These are phyloP conservation scores for Basipetospora chlamydospora DNA, from an alignment of 2,329 filamentous ascomycete genomes.

Conservation along the genomic window DNA sequence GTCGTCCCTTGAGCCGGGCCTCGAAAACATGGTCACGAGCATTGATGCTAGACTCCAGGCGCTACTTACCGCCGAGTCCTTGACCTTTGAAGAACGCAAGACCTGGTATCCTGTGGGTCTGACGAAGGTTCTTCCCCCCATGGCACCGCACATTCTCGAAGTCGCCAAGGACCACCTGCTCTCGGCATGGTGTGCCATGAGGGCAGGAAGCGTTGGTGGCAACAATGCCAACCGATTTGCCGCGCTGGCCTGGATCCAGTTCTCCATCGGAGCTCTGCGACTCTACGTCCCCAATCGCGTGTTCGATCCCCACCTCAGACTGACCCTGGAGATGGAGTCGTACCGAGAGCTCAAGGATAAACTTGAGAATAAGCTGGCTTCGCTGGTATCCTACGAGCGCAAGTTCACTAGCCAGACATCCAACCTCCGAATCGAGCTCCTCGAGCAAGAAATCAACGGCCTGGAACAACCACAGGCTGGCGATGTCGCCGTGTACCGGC, in stretches of 20 bases:
- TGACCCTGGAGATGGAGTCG: slow-evolving; percentile 49
- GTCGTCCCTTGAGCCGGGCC: slow-evolving; percentile 1
- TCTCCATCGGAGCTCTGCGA: slow-evolving; percentile 58
- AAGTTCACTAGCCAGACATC: slow-evolving; percentile 52
- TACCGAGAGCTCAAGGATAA: slow-evolving; percentile 38
- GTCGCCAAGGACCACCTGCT: slow-evolving; percentile 28
- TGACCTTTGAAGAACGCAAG: slow-evolving; percentile 1
- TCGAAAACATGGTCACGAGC: not conserved
- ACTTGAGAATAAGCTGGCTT: slow-evolving; percentile 41
- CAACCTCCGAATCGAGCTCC: slow-evolving; percentile 49
- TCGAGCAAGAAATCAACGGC: slow-evolving; percentile 45
- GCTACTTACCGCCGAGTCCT: not conserved
- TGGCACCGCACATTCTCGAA: slow-evolving; percentile 5
- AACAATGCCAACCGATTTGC: slow-evolving; percentile 17
- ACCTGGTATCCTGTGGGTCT: slow-evolving; percentile 1
- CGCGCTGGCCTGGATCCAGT: slow-evolving; percentile 55
- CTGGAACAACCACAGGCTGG: slow-evolving; percentile 54
- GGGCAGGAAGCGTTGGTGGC: slow-evolving; percentile 17
- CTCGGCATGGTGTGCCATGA: slow-evolving; percentile 29
- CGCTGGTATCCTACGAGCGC: slow-evolving; percentile 50
- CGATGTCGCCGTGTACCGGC: slow-evolving; percentile 55
- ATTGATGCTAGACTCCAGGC: not conserved
- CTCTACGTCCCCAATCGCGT: slow-evolving; percentile 77
- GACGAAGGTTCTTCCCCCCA: not conserved
- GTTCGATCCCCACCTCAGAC: slow-evolving; percentile 64